These are phyloP conservation scores for Fonsecaea nubica DNA, from an alignment of 2,329 filamentous ascomycete genomes.

Conservation along the genomic window DNA sequence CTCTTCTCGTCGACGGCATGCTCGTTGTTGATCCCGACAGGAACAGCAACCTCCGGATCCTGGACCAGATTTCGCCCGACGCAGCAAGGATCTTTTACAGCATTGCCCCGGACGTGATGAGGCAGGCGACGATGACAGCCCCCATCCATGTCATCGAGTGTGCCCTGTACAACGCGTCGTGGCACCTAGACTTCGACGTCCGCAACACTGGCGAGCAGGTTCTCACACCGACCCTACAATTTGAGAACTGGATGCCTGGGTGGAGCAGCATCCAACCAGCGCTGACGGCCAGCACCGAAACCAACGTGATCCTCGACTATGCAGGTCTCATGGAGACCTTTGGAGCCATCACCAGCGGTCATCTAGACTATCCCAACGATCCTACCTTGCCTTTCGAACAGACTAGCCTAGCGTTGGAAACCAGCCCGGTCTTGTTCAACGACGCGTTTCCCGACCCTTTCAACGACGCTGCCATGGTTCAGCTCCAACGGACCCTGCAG, in stretches of 20 bases:
- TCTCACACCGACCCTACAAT: conserved; percentile 1
- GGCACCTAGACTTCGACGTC: conserved; percentile 15
- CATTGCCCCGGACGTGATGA: conserved; percentile 1
- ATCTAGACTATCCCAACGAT: conserved; percentile 8
- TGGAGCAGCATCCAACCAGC: conserved; percentile 17
- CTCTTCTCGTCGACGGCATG: conserved; percentile 6
- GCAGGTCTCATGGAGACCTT: conserved; percentile 15
- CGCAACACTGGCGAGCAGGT: conserved; percentile 14
- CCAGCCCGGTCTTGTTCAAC: conserved; percentile 14
- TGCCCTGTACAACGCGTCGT: conserved; percentile 7
- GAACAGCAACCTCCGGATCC: conserved; percentile 17
- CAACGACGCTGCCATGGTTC: conserved; percentile 7
- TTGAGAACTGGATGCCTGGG: conserved; percentile 19
- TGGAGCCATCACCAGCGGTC: conserved; percentile 12
- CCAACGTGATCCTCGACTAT: conserved; percentile 10
- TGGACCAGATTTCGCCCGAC: conserved; percentile 16
- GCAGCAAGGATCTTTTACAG: conserved; percentile 18
- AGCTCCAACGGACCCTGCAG: conserved; percentile 8
- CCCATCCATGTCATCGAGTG: conserved; percentile 10
- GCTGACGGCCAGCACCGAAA: neutral
- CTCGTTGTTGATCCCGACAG: conserved; percentile 8
- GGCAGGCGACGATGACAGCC: conserved; percentile 5
- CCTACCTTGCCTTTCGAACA: conserved; percentile 2
- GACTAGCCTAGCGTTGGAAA: conserved; percentile 15
- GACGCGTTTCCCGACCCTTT: conserved; percentile 12